phyloP scores from a whole-genome alignment of 768 basidiomycete genomes.

The Amyloporia xantha region DNA sequence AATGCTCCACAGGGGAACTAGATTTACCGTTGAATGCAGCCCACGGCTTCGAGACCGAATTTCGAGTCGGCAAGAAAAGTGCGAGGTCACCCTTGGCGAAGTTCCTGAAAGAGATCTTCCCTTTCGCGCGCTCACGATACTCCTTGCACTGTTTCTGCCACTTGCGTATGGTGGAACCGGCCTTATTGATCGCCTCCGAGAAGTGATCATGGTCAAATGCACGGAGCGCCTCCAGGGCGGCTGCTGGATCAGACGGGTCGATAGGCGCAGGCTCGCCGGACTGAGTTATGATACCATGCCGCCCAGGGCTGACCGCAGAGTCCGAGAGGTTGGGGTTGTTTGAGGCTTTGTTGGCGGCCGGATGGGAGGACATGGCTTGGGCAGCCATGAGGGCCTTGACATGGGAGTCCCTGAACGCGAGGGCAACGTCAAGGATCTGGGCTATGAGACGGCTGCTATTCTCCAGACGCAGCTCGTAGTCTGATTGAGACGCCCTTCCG shows the following conservation, averaged over 20 bases:
- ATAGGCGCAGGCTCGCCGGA: conserved; percentile 63
- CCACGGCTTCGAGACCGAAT: conserved; percentile 92
- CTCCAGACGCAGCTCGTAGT: conserved; percentile 62
- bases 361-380: conserved; percentile 45
- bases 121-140: conserved; percentile 91
- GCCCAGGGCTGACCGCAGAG: conserved; percentile 39
- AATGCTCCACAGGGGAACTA: conserved; percentile 5
- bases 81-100: conserved; percentile 94
- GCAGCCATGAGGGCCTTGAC: conserved; percentile 61
- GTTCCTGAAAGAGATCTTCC: conserved; percentile 94
- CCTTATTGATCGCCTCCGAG: conserved; percentile 73
- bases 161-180: conserved; percentile 83
- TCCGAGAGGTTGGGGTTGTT: conserved; percentile 39
- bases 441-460: conserved; percentile 64
- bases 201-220: conserved; percentile 83
- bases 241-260: conserved; percentile 68
- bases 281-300: conserved; percentile 47
- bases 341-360: conserved; percentile 29
- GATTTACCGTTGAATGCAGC: conserved; percentile 93
- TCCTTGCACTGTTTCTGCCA: conserved; percentile 98
- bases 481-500: conserved; percentile 61
- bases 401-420: conserved; percentile 72
- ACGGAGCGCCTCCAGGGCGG: conserved; percentile 62
- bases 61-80: conserved; percentile 91
- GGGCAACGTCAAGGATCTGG: conserved; percentile 74